phyloP scores from a whole-genome alignment of 73 alveolate genomes.

The Tetrahymena borealis region DNA sequence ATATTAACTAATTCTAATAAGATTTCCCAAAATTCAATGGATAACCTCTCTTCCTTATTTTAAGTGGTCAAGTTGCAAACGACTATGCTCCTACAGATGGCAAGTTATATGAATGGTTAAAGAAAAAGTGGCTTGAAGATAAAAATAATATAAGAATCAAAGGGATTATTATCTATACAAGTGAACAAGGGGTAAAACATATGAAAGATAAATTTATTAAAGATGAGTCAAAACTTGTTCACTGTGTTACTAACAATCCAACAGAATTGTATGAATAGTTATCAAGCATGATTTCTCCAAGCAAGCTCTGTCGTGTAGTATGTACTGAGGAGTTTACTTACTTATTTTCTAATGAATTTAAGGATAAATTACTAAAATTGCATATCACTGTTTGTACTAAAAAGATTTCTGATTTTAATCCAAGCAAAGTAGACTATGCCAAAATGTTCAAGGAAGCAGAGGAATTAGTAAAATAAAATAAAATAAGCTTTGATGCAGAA shows the following conservation, averaged over 20 bases:
- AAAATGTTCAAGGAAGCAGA: no score
- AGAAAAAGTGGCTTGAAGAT: background rate
- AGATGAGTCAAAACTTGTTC: background rate
- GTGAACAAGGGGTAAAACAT: background rate
- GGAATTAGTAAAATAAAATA: no score
- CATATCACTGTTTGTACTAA: background rate
- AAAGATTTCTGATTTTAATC: no score
- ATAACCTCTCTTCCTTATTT: background rate
- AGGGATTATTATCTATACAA: background rate
- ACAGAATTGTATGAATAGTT: background rate
- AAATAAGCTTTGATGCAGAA: no score
- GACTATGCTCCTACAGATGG: background rate
- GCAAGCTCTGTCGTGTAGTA: background rate
- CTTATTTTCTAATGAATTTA: background rate
- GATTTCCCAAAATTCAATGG: background rate
- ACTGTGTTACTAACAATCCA: background rate
- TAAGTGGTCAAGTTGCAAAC: background rate
- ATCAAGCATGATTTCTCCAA: background rate
- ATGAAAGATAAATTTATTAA: background rate
- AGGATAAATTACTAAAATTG: background rate
- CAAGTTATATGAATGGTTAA: background rate
- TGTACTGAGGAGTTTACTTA: background rate
- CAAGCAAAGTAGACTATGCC: no score
- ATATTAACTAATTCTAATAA: background rate
- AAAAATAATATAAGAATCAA: background rate